Percentiles rank a stretch among this genome's conserved stretches.
Evolutionary conservation across 345 rosid genomes (phyloP).

Genomic region (Ailanthus altissimus): DNA sequence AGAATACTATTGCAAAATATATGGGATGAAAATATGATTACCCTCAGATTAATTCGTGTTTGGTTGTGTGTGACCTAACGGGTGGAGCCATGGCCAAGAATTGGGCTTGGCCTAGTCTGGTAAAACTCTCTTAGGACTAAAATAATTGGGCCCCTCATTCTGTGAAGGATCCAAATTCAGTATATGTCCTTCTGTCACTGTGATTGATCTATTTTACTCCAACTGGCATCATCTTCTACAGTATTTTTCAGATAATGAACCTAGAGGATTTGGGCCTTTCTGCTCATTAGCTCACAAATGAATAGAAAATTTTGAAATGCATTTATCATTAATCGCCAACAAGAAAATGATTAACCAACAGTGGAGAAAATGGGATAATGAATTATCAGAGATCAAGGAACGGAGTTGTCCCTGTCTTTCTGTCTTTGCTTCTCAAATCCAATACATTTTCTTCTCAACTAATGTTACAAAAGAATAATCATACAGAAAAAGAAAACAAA

Average conservation of each 20-base stretch:
- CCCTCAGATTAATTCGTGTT: too few species aligned
- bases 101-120: neutral
- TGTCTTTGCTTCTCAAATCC: slow-evolving; percentile 19
- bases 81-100: neutral
- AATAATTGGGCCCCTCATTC: too few species aligned
- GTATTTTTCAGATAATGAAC: too few species aligned
- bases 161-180: too few species aligned
- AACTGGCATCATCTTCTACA: too few species aligned
- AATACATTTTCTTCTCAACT: slow-evolving; percentile 23
- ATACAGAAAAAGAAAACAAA: neutral
- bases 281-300: neutral
- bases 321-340: neutral
- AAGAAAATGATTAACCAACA: too few species aligned
- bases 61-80: neutral
- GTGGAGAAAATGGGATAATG: neutral
- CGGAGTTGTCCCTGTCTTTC: slow-evolving; percentile 24
- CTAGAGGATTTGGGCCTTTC: neutral
- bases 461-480: slow-evolving; percentile 43
- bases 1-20: too few species aligned
- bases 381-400: slow-evolving; percentile 24
- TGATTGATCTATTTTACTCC: too few species aligned
- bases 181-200: too few species aligned
- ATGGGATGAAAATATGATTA: neutral
- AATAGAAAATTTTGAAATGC: neutral
- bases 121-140: too few species aligned